Conservation (phyloP, 805 yeast genomes). For the Nakazawaea ambrosiae region DNA sequence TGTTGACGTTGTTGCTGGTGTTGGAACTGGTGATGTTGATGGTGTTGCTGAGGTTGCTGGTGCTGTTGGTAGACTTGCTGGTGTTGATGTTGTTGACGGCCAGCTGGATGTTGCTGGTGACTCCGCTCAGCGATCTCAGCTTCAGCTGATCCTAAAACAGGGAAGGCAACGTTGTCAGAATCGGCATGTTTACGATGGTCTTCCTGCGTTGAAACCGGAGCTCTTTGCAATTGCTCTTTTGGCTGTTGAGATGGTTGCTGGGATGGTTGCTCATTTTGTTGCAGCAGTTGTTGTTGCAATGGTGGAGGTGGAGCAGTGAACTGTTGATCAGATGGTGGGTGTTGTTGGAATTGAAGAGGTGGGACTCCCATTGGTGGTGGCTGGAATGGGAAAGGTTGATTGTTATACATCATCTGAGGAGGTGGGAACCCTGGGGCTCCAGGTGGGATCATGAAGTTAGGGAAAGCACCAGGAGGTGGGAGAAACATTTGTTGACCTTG, state of each 20-base stretch:
- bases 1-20: not conserved
- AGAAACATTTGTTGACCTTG: constrained; percentile 18
- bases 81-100: too few relatives aligned
- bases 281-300: constrained; percentile 16
- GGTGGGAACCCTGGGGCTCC: constrained; percentile 11
- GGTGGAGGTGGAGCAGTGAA: constrained; percentile 12
- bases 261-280: constrained; percentile 14
- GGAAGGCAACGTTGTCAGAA: constrained; percentile 33
- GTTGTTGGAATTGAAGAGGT: constrained; percentile 7
- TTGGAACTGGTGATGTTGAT: not conserved
- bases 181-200: constrained; percentile 5
- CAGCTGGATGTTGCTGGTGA: constrained; percentile 21
- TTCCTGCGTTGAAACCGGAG: constrained; percentile 7
- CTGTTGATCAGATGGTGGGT: constrained; percentile 16
- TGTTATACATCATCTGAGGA: constrained; percentile 11
- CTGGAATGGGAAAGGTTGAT: constrained; percentile 17
- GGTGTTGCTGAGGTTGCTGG: constrained; percentile 1
- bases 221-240: constrained; percentile 19
- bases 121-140: constrained; percentile 16
- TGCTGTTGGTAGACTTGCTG: constrained; percentile 16
- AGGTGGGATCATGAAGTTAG: constrained; percentile 14
- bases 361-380: constrained; percentile 10
- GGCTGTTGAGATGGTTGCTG: constrained; percentile 22
- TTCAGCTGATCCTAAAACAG: constrained; percentile 45
- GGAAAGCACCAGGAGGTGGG: constrained; percentile 15